Evolutionary conservation across 1,284 basidiomycete species (phyloP), one percentile per base, ranked within the genome.

Genomic region (Rhodotorula sp.): DNA sequence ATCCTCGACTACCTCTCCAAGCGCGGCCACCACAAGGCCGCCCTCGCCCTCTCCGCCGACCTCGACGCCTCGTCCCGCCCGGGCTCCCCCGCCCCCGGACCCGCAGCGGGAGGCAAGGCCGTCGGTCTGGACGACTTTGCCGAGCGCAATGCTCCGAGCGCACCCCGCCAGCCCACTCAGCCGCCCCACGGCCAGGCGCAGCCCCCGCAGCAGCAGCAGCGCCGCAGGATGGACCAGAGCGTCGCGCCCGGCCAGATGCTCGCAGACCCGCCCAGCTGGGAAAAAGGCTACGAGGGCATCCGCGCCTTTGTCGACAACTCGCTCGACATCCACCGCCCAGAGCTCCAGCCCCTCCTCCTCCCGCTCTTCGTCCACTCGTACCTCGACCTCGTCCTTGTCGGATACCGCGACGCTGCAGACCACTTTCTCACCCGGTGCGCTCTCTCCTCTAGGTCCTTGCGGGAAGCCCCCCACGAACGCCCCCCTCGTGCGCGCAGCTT

Each of bases 291-390:
- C 67, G 87, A 46, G 87, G 90, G 79, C 88, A 88, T 82, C 87
- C 80, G 90, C 89, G 81, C 75, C 85, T 85, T 60, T 32, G 73
- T 63, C 55, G 57, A 70, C 41, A 66, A 68, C 55, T 78, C 79
- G 56, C 74, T 80, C 65, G 80, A 79, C 72, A 80, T 80, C 56
- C 78, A 79, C 67, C 80, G 83, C 66, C 92, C 94, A 70, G 95
- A 99, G 82, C 91, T 99, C 76, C 85, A 91, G 72, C 92, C 94
- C 50, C 89, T 99, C 48, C 84, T 97, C 27, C 95, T 95, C 79
- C 97, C 97, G 8, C 91, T 99, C 73, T 99, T 98, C 81, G 93
- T 92, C 55, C 94, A 99, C 82, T 97, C 97, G 79, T 98, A 96
- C 82, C 86, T 99, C 48, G 95, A 98, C 81, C 86, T 99, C 61